Evolutionary conservation across 2,329 filamentous ascomycete species (phyloP).

Genomic region (Clonostachys solani): DNA sequence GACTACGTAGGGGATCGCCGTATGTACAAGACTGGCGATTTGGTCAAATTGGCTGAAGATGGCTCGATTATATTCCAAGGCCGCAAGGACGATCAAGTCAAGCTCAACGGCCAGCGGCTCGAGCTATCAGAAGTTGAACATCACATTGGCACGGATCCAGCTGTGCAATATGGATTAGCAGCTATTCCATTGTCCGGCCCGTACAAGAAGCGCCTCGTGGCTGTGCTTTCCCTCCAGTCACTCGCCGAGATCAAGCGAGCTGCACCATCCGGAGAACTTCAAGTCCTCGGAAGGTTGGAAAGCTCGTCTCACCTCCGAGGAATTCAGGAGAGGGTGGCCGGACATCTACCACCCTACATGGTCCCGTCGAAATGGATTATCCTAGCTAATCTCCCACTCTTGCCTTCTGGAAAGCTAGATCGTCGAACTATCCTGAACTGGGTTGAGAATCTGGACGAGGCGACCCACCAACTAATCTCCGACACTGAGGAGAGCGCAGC

Average conservation of each 20-base stretch:
- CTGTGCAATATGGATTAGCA: constrained; percentile 5
- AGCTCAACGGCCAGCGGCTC: no score
- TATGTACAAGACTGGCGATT: constrained; percentile 41
- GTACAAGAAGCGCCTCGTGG: constrained; percentile 2
- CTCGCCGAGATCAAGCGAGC: not conserved
- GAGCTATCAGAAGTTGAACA: not conserved
- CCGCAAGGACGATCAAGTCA: no score
- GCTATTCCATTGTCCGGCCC: not conserved
- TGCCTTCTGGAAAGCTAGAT: constrained; percentile 5
- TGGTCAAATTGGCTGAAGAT: constrained; percentile 31
- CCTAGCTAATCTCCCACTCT: constrained; percentile 1
- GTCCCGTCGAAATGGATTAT: constrained; percentile 2
- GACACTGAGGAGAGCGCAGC: no score
- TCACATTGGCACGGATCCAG: not conserved
- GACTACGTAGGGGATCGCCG: not conserved
- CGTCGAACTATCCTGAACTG: constrained; percentile 1
- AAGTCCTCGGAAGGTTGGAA: no score
- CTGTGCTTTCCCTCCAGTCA: constrained; percentile 4
- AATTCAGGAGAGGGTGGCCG: no score
- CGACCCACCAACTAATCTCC: constrained; percentile 1
- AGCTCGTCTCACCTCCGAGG: no score
- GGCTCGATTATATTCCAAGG: not conserved
- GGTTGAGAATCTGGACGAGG: constrained; percentile 2
- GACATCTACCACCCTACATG: constrained; percentile 3
- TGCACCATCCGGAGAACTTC: no score